Conservation (phyloP, 2,329 filamentous ascomycete species). For the Hirsutella minnesotensis region DNA sequence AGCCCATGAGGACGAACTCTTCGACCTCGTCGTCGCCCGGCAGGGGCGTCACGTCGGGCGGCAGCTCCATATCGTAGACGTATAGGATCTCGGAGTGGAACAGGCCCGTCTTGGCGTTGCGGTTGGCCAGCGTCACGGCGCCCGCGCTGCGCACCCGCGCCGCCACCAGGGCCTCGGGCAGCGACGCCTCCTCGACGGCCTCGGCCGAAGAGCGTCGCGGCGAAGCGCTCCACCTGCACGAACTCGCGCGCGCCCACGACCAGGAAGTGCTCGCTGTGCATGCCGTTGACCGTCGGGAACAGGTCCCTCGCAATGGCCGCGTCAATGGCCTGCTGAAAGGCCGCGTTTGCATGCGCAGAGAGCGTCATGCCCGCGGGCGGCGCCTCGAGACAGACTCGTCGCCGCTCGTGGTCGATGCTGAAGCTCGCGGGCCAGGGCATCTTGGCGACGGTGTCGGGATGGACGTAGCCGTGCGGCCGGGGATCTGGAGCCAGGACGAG, state of each 20-base stretch:
- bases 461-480: constrained; percentile 37
- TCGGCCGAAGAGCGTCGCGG: constrained; percentile 60
- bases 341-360: constrained; percentile 20
- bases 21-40: constrained; percentile 72
- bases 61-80: constrained; percentile 64
- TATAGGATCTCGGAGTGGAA: constrained; percentile 39
- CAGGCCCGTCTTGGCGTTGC: constrained; percentile 13
- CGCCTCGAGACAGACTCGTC: constrained; percentile 19
- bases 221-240: constrained; percentile 46
- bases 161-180: constrained; percentile 16
- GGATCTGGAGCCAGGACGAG: constrained; percentile 32
- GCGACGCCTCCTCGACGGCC: constrained; percentile 56
- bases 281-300: constrained; percentile 25
- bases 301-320: constrained; percentile 21
- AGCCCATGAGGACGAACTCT: constrained; percentile 55
- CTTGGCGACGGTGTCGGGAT: constrained; percentile 28
- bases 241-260: constrained; percentile 23
- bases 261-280: constrained; percentile 31
- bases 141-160: constrained; percentile 14
- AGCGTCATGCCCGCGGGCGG: constrained; percentile 12
- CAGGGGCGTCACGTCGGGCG: constrained; percentile 42
- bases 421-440: constrained; percentile 36
- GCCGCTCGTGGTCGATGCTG: constrained; percentile 18
- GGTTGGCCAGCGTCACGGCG: constrained; percentile 22
- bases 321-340: constrained; percentile 28